phyloP scores from a whole-genome alignment of 73 alveolate species.

The Paramecium sexaurelia region DNA sequence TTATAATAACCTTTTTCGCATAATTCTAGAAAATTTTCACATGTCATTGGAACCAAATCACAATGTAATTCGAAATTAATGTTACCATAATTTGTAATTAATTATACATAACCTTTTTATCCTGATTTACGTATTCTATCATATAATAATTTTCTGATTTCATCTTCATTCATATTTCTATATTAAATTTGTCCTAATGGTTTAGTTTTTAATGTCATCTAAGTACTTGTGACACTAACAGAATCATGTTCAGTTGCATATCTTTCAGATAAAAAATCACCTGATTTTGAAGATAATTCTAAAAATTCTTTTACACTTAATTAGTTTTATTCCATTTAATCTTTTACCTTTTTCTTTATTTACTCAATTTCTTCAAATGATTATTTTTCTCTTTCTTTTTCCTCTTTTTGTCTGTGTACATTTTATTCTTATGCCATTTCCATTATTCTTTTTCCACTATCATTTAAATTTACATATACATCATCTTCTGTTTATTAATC shows the following conservation, averaged over 20 bases:
- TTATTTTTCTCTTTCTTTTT: constrained; percentile 54
- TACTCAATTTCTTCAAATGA: constrained; percentile 43
- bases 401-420: constrained; percentile 1
- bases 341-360: constrained; percentile 44
- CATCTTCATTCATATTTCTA: constrained; percentile 70
- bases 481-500: constrained; percentile 60
- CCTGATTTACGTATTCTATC: constrained; percentile 72
- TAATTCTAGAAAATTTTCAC: constrained; percentile 86
- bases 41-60: constrained; percentile 82
- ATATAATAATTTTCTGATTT: constrained; percentile 76
- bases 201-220: constrained; percentile 36
- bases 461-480: constrained; percentile 29
- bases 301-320: constrained; percentile 74
- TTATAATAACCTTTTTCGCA: constrained; percentile 86
- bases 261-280: constrained; percentile 63
- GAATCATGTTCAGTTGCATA: constrained; percentile 67
- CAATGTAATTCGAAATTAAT: constrained; percentile 74
- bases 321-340: constrained; percentile 22
- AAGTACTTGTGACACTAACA: constrained; percentile 68
- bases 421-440: constrained; percentile 42
- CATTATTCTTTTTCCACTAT: constrained; percentile 68
- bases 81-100: constrained; percentile 78
- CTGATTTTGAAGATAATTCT: constrained; percentile 71
- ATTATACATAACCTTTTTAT: constrained; percentile 73
- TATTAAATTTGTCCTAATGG: constrained; percentile 55